A percentile compares a stretch with the other conserved stretches of the same genome.
Evolutionary conservation across 1,284 basidiomycete genomes (phyloP).

Genomic region (Trametes polyzona): DNA sequence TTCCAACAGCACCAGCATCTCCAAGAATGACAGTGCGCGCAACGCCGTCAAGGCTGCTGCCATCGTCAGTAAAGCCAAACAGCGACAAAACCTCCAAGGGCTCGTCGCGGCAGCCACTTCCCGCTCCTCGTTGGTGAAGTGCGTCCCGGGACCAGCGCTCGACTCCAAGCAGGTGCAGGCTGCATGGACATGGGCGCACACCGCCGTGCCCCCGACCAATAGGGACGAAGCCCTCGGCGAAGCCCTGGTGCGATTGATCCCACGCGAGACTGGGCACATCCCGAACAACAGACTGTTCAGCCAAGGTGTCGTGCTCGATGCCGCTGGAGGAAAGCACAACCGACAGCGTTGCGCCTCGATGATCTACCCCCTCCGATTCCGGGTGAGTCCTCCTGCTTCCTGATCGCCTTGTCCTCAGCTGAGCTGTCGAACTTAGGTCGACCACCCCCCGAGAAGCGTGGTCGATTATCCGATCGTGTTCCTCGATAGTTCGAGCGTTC

Average conservation of each 20-base stretch:
- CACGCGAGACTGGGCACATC: not conserved
- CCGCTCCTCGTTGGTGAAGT: no score
- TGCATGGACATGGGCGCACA: not conserved
- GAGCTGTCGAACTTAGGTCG: not conserved
- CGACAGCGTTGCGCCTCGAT: no score
- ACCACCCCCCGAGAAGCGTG: not conserved
- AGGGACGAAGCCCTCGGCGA: not conserved
- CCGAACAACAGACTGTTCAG: no score
- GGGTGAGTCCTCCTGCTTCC: no score
- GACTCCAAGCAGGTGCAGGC: no score
- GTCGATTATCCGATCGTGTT: slow-evolving; percentile 6
- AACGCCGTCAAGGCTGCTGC: not conserved
- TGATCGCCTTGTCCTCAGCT: no score
- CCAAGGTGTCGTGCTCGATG: no score
- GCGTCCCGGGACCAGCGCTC: no score
- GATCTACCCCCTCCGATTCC: no score
- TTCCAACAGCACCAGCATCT: not conserved
- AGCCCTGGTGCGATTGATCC: not conserved
- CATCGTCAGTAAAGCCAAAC: not conserved
- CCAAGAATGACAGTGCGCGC: not conserved
- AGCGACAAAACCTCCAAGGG: not conserved
- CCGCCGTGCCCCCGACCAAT: not conserved
- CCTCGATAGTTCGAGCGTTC: slow-evolving; percentile 1
- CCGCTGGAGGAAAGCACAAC: no score
- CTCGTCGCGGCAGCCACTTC: no score